Conservation (phyloP, 2,329 filamentous ascomycete genomes). For the Lomentospora prolificans region DNA sequence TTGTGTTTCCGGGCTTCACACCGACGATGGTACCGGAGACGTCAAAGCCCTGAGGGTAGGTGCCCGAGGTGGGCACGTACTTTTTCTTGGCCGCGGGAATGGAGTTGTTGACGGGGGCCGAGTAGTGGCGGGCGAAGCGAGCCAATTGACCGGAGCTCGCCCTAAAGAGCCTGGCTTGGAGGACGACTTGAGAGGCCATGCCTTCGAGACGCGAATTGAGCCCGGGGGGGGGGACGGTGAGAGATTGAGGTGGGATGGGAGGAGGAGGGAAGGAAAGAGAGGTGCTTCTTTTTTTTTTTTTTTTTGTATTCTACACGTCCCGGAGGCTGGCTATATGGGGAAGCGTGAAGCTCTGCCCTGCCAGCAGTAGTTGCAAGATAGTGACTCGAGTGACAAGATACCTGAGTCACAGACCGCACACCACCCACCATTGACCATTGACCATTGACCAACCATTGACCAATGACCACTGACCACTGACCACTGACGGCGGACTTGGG, state of each 20-base stretch:
- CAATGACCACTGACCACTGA: no score
- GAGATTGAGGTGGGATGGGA: neutral
- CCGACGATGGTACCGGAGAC: constrained; percentile 84
- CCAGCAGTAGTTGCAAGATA: no score
- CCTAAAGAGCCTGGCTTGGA: neutral
- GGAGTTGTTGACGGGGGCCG: constrained; percentile 11
- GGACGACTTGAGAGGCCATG: constrained; percentile 2
- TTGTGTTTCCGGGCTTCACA: constrained; percentile 87
- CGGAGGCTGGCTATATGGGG: no score
- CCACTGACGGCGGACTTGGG: no score
- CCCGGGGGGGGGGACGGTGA: neutral
- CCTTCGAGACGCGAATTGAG: neutral
- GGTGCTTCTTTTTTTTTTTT: neutral
- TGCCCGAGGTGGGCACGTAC: constrained; percentile 76
- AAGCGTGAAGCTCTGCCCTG: no score
- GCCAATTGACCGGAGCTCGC: neutral
- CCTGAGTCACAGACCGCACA: neutral
- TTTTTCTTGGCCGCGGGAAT: constrained; percentile 77
- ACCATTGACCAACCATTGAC: neutral
- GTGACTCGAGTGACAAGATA: neutral
- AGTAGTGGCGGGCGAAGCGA: constrained; percentile 10
- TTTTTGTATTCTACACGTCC: no score
- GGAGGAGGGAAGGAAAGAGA: neutral
- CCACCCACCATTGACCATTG: neutral
- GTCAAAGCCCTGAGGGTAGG: constrained; percentile 82